These are phyloP conservation scores for Xylariaceae sp. DNA, from an alignment of 2,329 filamentous ascomycete genomes.

Conservation along the genomic window DNA sequence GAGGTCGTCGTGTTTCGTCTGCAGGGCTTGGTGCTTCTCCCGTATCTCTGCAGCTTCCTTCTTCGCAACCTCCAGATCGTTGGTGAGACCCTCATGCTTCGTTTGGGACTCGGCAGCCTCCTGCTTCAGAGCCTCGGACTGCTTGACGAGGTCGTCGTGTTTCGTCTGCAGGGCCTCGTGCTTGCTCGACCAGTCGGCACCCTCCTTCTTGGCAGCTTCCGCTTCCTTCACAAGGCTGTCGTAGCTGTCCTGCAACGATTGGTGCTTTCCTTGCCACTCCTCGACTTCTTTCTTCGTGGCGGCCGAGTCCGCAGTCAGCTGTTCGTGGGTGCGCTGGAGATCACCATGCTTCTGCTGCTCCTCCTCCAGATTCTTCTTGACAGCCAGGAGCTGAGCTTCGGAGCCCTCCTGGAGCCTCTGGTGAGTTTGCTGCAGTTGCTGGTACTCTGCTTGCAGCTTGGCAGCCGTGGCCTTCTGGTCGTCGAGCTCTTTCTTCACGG, in stretches of 20 bases:
- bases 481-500: constrained; percentile 14
- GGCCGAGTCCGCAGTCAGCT: constrained; percentile 14
- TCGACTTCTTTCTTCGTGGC: constrained; percentile 17
- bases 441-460: constrained; percentile 12
- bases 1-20: constrained; percentile 11
- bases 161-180: constrained; percentile 8
- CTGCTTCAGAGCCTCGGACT: constrained; percentile 22
- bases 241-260: constrained; percentile 11
- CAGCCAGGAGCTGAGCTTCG: constrained; percentile 19
- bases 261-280: constrained; percentile 16
- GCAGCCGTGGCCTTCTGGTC: constrained; percentile 15
- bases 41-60: constrained; percentile 15
- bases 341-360: constrained; percentile 16
- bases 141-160: constrained; percentile 10
- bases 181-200: constrained; percentile 17
- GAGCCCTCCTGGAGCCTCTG: constrained; percentile 7
- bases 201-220: constrained; percentile 22
- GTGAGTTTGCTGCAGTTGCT: constrained; percentile 8
- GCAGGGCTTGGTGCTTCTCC: constrained; percentile 14
- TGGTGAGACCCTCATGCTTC: constrained; percentile 11
- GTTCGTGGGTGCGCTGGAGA: constrained; percentile 4
- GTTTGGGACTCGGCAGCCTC: constrained; percentile 18
- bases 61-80: constrained; percentile 19
- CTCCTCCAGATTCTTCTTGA: constrained; percentile 22
- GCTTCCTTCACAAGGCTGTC: constrained; percentile 16